phyloP scores from a whole-genome alignment of 495 filamentous ascomycete genomes.

The Aspergillus diversus region DNA sequence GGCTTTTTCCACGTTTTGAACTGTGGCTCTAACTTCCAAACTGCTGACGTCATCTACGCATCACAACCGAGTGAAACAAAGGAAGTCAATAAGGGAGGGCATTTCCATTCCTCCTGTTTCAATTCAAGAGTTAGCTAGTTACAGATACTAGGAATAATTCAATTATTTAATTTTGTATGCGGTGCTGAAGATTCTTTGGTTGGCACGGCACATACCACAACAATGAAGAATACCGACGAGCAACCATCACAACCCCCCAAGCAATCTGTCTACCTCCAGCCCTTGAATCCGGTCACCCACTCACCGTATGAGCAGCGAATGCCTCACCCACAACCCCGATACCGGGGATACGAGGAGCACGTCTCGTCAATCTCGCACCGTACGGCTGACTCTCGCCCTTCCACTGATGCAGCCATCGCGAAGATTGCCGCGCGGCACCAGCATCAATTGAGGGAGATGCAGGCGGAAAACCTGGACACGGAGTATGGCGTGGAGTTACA shows the following conservation, averaged over 20 bases:
- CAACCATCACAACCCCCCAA: conserved; percentile 55
- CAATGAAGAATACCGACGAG: conserved; percentile 13
- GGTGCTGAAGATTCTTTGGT: neutral
- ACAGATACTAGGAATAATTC: neutral
- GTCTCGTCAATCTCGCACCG: conserved; percentile 43
- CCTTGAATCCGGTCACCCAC: conserved; percentile 53
- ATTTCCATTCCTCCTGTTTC: neutral
- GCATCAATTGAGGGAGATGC: conserved; percentile 21
- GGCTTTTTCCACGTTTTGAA: neutral
- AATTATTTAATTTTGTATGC: neutral
- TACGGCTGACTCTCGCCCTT: conserved; percentile 42
- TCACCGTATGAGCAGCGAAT: conserved; percentile 50
- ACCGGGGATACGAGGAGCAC: conserved; percentile 26
- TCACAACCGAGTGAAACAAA: neutral
- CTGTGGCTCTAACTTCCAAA: neutral
- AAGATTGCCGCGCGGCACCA: conserved; percentile 24
- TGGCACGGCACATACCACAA: neutral
- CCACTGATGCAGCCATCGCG: conserved; percentile 38
- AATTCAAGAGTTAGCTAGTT: neutral
- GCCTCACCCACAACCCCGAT: conserved; percentile 29
- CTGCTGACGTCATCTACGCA: conserved; percentile 17
- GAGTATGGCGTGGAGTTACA: conserved; percentile 62
- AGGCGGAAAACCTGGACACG: conserved; percentile 36
- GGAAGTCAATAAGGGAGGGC: neutral
- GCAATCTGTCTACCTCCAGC: conserved; percentile 51